Base-by-base conservation (phyloP, 2,329 filamentous ascomycete genomes). In the Nakataea oryzae region DNA sequence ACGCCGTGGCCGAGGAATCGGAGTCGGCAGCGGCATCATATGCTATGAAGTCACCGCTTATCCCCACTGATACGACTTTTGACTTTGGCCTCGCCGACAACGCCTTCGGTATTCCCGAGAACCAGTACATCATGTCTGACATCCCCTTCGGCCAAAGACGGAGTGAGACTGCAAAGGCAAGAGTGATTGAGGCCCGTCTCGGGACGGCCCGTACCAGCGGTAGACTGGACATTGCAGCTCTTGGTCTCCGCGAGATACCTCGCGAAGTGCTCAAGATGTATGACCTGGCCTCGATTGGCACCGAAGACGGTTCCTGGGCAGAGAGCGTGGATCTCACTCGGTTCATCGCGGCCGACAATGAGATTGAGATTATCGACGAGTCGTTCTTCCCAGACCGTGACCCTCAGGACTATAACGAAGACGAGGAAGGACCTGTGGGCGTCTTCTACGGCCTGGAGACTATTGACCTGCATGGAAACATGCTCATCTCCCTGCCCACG, bases 191-290 rank as follows among this genome's bases (percentile, higher is more conserved):
- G 62, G 89, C 88, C 64, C 86, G 91, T 0, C 83, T 96, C 27
- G 83, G 85, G 62, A 77, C 83, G 21, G 95, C 90, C 1, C 83
- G 92, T 58, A 86, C 83, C 0, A 89, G 89, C 47, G 95, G 95
- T 2, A 85, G 88, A 60, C 79, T 99, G 54, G 97, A 97, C 66
- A 93, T 99, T 70, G 88, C 93, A 0, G 92, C 90, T 0, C 83
- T 97, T 80, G 85, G 86, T 1, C 74, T 99, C 54, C 89, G 86
- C 64, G 81, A 88, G 63, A 89, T 99, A 3, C 95, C 95, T 0
- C 74, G 83, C 1, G 90, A 96, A 70, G 89, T 97, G 0, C 77
- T 96, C 75, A 85, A 86, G 62, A 97, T 97, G 93, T 97, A 97
- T 72, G 89, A 92, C 68, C 79, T 90, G 24, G 86, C 92, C 61